Base-by-base conservation (phyloP, 192 early-diverging fungal species). In the Dissophora globulifera region DNA sequence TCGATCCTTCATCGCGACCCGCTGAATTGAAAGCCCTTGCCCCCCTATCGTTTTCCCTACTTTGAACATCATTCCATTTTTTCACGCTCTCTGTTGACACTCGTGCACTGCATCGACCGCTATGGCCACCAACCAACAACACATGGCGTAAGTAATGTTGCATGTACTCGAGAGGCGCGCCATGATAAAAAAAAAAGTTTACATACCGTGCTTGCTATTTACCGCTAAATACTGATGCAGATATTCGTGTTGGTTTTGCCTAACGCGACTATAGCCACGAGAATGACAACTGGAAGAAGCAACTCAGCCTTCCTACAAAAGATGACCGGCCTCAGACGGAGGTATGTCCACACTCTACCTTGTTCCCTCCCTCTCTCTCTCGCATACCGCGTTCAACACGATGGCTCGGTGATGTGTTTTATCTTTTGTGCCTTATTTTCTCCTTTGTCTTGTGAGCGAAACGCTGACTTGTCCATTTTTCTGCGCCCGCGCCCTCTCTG, bases 261-360 rank as follows among this genome's bases (percentile, higher is more conserved):
- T n/a, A n/a, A n/a, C n/a, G n/a, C n/a, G n/a, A 57, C 57, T 48
- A 27, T 78, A 86, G 87, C 43, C 85, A 87, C 54, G 87, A 88
- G 58, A 82, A 82, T 35, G 88, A 88, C 56, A 84, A 82, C 56
- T 95, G 93, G 93, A 94, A 93, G 71, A 86, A 87, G 57, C 76
- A 85, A 55, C 82, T 97, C 43, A 80, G 71, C 31, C 83, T 91
- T 42, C 97, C 97, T 9, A 69, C 86, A 78, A 94, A 92, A 83
- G 96, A 99, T 82, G 82, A 70, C 55, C 89, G 97, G 35, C 95
- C 94, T n/a, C 92, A 99, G 82, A 99, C 96, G 48, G 92, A 93
- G 67, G 85, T 84, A 50, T 47, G 46, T 8, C 2, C 10, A 47
- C 2, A n/a, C 8, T 13, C 13, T 13, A 9, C 35, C 13, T 13